Conservation (phyloP, 345 rosid genomes). For the Linum tenue region DNA sequence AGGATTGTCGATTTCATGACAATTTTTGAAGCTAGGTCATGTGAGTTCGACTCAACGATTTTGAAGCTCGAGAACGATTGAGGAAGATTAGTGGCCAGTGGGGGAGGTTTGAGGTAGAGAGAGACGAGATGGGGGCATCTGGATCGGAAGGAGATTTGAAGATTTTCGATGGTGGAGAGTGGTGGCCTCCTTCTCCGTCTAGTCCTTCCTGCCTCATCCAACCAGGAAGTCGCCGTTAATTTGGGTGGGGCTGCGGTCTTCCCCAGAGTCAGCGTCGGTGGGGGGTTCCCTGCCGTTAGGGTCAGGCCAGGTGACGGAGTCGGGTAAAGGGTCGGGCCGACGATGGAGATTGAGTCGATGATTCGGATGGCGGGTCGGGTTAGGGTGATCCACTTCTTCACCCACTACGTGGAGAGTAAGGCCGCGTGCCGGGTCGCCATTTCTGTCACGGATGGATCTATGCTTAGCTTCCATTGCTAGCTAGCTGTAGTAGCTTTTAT, state of each 20-base stretch:
- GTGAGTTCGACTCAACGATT: too few species aligned
- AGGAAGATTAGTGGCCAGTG: too few species aligned
- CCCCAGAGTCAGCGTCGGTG: not conserved
- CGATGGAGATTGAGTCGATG: slow-evolving; percentile 75
- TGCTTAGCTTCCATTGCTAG: slow-evolving; percentile 78
- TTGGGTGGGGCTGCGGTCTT: slow-evolving; percentile 18
- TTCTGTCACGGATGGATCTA: slow-evolving; percentile 74
- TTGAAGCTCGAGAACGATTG: too few species aligned
- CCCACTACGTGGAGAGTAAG: slow-evolving; percentile 66
- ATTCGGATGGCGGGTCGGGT: slow-evolving; percentile 77
- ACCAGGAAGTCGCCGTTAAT: slow-evolving; percentile 18
- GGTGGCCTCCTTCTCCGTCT: slow-evolving; percentile 84
- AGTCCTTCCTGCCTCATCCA: slow-evolving; percentile 48
- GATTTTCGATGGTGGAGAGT: slow-evolving; percentile 2
- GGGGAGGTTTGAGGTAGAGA: too few species aligned
- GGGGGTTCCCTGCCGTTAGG: slow-evolving; percentile 18
- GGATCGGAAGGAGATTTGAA: too few species aligned
- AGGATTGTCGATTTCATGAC: too few species aligned
- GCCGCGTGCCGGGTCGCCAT: slow-evolving; percentile 60
- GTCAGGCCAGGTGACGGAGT: slow-evolving; percentile 7
- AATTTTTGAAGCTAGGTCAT: too few species aligned
- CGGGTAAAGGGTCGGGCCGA: slow-evolving; percentile 53
- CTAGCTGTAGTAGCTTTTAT: not conserved
- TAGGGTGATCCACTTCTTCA: slow-evolving; percentile 65
- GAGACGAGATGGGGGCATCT: too few species aligned